These are phyloP conservation scores for Gypsophila paniculata DNA, from an alignment of 179 eudicot genomes.

Conservation along the genomic window DNA sequence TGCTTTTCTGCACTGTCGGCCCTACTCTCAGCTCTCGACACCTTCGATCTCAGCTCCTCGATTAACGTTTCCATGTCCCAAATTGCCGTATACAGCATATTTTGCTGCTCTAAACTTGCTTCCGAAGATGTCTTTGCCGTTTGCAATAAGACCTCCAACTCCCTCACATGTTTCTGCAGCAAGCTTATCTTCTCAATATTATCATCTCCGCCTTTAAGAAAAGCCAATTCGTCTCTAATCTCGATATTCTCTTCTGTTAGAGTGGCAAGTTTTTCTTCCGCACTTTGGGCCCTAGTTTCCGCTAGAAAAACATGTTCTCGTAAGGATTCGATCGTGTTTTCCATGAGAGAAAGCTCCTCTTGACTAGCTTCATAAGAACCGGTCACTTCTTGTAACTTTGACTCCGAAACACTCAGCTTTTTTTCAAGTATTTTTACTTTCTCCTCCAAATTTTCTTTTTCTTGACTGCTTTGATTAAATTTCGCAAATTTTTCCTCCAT, in stretches of 20 bases:
- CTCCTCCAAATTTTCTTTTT: conserved; percentile 31
- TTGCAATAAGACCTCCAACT: conserved; percentile 54
- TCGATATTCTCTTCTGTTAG: conserved; percentile 66
- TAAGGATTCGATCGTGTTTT: conserved; percentile 40
- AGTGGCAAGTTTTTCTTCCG: conserved; percentile 53
- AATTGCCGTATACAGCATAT: conserved; percentile 78
- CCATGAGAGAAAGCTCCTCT: conserved; percentile 48
- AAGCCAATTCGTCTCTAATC: conserved; percentile 66
- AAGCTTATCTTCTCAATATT: conserved; percentile 55
- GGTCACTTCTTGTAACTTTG: conserved; percentile 35
- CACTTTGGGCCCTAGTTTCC: conserved; percentile 57
- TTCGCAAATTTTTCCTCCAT: conserved; percentile 3
- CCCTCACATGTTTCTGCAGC: conserved; percentile 69
- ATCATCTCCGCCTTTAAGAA: conserved; percentile 59
- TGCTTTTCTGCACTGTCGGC: conserved; percentile 60
- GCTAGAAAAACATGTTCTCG: conserved; percentile 43
- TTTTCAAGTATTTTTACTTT: conserved; percentile 43
- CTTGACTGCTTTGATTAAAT: not conserved
- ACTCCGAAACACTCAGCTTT: conserved; percentile 42
- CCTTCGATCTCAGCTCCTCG: conserved; percentile 87
- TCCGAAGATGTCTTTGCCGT: conserved; percentile 63
- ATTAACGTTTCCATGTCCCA: conserved; percentile 98
- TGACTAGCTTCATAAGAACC: conserved; percentile 26
- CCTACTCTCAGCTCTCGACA: conserved; percentile 53
- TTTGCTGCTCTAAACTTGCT: conserved; percentile 81